Percentiles rank a stretch among this genome's conserved stretches.
phyloP scores from a whole-genome alignment of 495 filamentous ascomycete species.

The Neurospora sp. region DNA sequence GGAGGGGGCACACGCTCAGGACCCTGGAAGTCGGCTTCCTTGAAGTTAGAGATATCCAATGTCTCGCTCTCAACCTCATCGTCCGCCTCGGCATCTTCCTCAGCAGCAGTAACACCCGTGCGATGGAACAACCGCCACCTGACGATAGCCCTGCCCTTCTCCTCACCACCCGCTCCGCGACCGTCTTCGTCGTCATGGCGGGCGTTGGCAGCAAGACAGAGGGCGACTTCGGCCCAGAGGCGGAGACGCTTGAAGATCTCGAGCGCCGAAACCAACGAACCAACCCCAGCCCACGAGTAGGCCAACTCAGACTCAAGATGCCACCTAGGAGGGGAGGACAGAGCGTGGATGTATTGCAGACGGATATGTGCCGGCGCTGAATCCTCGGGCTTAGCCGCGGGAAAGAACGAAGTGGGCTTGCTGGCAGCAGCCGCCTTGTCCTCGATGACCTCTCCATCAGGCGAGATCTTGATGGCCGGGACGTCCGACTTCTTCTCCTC shows the following conservation, averaged over 20 bases:
- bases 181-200: conserved; percentile 52
- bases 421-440: conserved; percentile 1
- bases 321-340: conserved; percentile 82
- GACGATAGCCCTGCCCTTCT: conserved; percentile 66
- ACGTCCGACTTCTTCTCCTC: conserved; percentile 14
- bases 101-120: conserved; percentile 21
- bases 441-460: conserved; percentile 6
- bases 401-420: conserved; percentile 68
- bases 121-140: conserved; percentile 67
- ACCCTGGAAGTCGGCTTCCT: conserved; percentile 43
- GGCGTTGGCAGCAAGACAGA: conserved; percentile 57
- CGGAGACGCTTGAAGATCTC: conserved; percentile 93
- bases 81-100: conserved; percentile 22
- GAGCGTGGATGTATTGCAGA: conserved; percentile 68
- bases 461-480: conserved; percentile 31
- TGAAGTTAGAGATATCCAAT: conserved; percentile 38
- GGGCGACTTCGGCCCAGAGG: conserved; percentile 90
- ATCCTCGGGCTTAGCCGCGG: conserved; percentile 62
- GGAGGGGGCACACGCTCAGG: conserved; percentile 60
- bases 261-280: conserved; percentile 77
- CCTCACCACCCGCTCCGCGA: conserved; percentile 47
- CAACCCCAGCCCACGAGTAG: conserved; percentile 76
- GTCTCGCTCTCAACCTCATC: conserved; percentile 41
- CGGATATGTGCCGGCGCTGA: conserved; percentile 67
- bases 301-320: conserved; percentile 89